Base-by-base conservation (phyloP, 495 filamentous ascomycete species). In the Neurospora sp. region DNA sequence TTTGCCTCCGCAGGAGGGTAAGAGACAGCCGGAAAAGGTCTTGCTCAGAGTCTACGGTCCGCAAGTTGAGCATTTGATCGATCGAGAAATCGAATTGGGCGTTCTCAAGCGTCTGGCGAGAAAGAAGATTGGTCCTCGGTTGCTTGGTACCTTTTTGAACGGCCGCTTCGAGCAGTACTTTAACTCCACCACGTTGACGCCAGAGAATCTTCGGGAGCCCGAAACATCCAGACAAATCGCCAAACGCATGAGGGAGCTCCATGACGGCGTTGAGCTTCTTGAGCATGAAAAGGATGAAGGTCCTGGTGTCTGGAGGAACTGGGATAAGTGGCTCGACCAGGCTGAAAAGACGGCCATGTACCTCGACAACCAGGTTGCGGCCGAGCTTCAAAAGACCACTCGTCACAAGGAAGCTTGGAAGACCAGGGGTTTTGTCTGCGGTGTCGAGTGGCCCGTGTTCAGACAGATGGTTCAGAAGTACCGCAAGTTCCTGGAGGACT, bases 101-200 rank as follows among this genome's bases (percentile, higher is more conserved):
- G 96, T 98, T 70, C 87, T 99, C 24, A 88, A 91, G 59, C 91
- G 96, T 15, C 88, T 99, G 19, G 93, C 93, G 15, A 88, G 92
- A 40, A 96, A 97, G 87, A 91, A 91, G 73, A 99, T 99, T 71
- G 96, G 96, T 5, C 96, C 96, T 15, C 89, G 93, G 28, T 84
- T 99, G n/a, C 85, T 98, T 0, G 96, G 96, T 9, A 98, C 93
- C 4, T 99, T 99, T 79, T 85, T 84, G 10, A 99, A 99, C 78
- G 96, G 96, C n/a, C 90, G 96, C 24, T 98, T 99, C 75, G 96
- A 99, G 81, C 90, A 98, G 81, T 97, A 90, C 80, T 92, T 96
- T 76, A 87, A 97, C 78, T 93, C 96, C 0, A 85, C 86, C 28
- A 89, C 96, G 2, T 84, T 99, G 39, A 94, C 91, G 0, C 85